These are phyloP conservation scores for Phaeotremella fagi DNA, from an alignment of 768 basidiomycete species.

Conservation along the genomic window DNA sequence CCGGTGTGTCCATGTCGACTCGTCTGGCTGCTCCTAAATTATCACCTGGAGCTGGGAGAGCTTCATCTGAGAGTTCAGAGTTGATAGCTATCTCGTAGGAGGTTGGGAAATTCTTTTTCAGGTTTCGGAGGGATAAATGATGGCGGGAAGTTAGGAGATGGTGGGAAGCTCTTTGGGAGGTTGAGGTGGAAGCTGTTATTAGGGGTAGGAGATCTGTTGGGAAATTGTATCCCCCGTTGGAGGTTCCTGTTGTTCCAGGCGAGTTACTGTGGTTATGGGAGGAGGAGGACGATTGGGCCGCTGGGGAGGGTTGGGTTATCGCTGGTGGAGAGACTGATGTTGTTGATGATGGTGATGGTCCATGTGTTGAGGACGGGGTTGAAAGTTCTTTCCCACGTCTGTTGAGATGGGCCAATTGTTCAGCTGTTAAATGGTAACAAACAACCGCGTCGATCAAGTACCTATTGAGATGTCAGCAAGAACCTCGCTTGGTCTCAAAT, in stretches of 20 bases:
- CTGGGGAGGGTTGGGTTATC: constrained; percentile 11
- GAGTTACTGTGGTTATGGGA: constrained; percentile 4
- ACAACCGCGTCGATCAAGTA: constrained; percentile 39
- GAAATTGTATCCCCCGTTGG: constrained; percentile 5
- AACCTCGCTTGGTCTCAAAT: not conserved
- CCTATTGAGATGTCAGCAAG: constrained; percentile 14
- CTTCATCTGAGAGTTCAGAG: constrained; percentile 29
- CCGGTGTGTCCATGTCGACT: constrained; percentile 28
- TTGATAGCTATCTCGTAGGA: constrained; percentile 29
- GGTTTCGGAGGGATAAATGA: constrained; percentile 20
- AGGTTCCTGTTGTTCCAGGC: not conserved
- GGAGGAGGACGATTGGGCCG: constrained; percentile 2
- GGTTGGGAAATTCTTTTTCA: constrained; percentile 22
- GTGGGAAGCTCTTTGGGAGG: constrained; percentile 14
- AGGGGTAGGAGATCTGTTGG: constrained; percentile 28
- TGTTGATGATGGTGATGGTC: constrained; percentile 15
- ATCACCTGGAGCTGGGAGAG: constrained; percentile 31
- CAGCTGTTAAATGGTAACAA: constrained; percentile 22
- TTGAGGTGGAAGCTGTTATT: constrained; percentile 14
- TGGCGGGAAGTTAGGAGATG: constrained; percentile 28
- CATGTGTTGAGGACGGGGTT: constrained; percentile 6
- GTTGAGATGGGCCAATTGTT: constrained; percentile 23
- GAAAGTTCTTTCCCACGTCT: constrained; percentile 9
- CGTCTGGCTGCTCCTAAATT: constrained; percentile 24
- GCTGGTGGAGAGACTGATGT: constrained; percentile 17